Evolutionary conservation across 2,329 filamentous ascomycete species (phyloP).

Genomic region (Claviceps pusilla): DNA sequence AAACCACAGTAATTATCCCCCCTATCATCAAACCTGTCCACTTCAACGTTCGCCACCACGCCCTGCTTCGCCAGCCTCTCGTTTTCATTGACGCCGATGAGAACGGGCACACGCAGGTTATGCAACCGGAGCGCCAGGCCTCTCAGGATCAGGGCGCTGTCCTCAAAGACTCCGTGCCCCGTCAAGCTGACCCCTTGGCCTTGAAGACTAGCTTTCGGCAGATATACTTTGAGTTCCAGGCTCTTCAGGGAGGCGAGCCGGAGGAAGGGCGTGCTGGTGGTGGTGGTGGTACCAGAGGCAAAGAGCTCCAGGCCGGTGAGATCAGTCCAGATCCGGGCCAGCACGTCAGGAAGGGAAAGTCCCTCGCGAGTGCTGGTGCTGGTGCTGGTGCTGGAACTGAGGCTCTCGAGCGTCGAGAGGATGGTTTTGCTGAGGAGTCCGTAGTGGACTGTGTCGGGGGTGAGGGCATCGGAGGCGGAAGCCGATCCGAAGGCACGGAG

Average conservation of each 20-base stretch:
- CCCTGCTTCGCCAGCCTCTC: constrained; percentile 54
- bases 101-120: constrained; percentile 45
- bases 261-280: constrained; percentile 15
- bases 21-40: constrained; percentile 35
- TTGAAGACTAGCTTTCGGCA: constrained; percentile 55
- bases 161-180: constrained; percentile 25
- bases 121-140: constrained; percentile 32
- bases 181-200: constrained; percentile 44
- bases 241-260: constrained; percentile 23
- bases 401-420: constrained; percentile 25
- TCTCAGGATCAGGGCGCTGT: constrained; percentile 11
- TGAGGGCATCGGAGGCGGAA: constrained; percentile 43
- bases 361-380: neutral
- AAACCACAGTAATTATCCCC: constrained; percentile 38
- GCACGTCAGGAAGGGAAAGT: constrained; percentile 13
- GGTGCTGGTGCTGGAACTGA: neutral
- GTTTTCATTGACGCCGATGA: constrained; percentile 60
- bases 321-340: constrained; percentile 20
- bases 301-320: constrained; percentile 14
- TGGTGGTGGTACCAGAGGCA: neutral
- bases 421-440: constrained; percentile 54
- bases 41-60: constrained; percentile 45
- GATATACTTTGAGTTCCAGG: constrained; percentile 36
- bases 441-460: constrained; percentile 61
- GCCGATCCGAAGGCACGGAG: constrained; percentile 40